Evolutionary conservation across 768 basidiomycete genomes (phyloP), one percentile per base, ranked within the genome.

Genomic region (Rhodotorula taiwanensis): DNA sequence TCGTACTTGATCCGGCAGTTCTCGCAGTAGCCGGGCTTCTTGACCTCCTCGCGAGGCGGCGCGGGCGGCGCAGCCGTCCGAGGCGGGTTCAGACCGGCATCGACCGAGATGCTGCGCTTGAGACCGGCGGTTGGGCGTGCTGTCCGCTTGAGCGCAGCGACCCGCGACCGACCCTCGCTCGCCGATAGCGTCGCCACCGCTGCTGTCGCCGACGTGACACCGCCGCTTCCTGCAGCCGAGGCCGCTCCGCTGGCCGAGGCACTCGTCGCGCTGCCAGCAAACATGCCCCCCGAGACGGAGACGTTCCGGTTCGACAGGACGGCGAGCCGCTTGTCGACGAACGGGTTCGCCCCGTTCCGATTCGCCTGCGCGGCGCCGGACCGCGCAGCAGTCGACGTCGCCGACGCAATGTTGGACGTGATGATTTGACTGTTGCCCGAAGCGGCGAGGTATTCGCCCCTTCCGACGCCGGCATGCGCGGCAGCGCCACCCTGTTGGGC

Each of bases 21-120:
- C 76, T 99, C 95, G 75, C 95, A 99, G 76, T 97, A 98, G 8
- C 95, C 95, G 8, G 93, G 87, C 72, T 95, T 97, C 66, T 81
- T 83, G 23, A 84, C 84, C 77, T 94, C 90, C 61, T 91, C 88
- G 43, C 56, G 48, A 34, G 30, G 44, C 13, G 62, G 62, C 10
- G 41, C 62, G 10, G 64, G 61, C 20, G 34, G 60, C 55, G 21
- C 69, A 59, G 52, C 68, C 16, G 41, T 62, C 9, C 70, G 64
- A 52, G 56, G 58, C 9, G 58, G 63, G 44, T 65, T 71, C 50
- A 73, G 49, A 3, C 70, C 72, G 16, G 66, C 64, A 28, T 74
- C 72, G 20, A 74, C 71, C 51, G 72, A 73, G 23, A 69, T 55
- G 36, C 71, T 64, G 55, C 74, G 52, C 30, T 31, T 50, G 30